Evolutionary conservation across 306 rosid genomes (phyloP).

Genomic region (Quercus aquifolioides): DNA sequence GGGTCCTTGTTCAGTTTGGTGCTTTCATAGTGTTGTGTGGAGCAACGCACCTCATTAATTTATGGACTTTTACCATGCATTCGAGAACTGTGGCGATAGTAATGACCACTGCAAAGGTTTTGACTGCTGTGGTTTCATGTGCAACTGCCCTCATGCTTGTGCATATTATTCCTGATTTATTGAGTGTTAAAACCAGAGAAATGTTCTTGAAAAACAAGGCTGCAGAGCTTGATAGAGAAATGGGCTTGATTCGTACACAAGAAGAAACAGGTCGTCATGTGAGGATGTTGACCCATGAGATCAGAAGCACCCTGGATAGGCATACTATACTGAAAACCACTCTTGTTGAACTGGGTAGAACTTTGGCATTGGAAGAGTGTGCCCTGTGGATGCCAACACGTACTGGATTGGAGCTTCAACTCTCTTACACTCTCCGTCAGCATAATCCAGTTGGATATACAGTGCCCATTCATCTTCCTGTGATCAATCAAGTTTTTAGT

Average conservation of each 20-base stretch:
- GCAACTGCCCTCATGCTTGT: slow-evolving; percentile 83
- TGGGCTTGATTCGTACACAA: slow-evolving; percentile 76
- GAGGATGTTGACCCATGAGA: slow-evolving; percentile 80
- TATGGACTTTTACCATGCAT: slow-evolving; percentile 66
- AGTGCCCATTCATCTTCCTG: slow-evolving; percentile 95
- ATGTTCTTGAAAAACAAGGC: slow-evolving; percentile 77
- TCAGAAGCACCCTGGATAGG: slow-evolving; percentile 76
- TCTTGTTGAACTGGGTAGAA: slow-evolving; percentile 77
- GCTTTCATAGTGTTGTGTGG: slow-evolving; percentile 83
- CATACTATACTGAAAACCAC: slow-evolving; percentile 74
- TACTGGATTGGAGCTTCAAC: slow-evolving; percentile 93
- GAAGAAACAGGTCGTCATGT: slow-evolving; percentile 87
- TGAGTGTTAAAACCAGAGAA: slow-evolving; percentile 76
- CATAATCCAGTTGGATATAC: slow-evolving; percentile 89
- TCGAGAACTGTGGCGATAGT: slow-evolving; percentile 65
- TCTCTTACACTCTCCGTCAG: slow-evolving; percentile 86
- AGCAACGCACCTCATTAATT: slow-evolving; percentile 73
- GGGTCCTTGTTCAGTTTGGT: slow-evolving; percentile 89
- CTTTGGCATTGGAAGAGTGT: slow-evolving; percentile 92
- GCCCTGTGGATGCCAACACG: slow-evolving; percentile 98
- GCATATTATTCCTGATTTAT: slow-evolving; percentile 74
- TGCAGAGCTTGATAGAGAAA: slow-evolving; percentile 77
- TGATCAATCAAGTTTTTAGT: slow-evolving; percentile 75
- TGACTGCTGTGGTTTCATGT: slow-evolving; percentile 77
- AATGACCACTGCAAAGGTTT: slow-evolving; percentile 69